A percentile compares a stretch with the other conserved stretches of the same genome.
These are phyloP conservation scores for Sanghuangporus baumii DNA, from an alignment of 1,284 basidiomycete genomes.

Conservation along the genomic window DNA sequence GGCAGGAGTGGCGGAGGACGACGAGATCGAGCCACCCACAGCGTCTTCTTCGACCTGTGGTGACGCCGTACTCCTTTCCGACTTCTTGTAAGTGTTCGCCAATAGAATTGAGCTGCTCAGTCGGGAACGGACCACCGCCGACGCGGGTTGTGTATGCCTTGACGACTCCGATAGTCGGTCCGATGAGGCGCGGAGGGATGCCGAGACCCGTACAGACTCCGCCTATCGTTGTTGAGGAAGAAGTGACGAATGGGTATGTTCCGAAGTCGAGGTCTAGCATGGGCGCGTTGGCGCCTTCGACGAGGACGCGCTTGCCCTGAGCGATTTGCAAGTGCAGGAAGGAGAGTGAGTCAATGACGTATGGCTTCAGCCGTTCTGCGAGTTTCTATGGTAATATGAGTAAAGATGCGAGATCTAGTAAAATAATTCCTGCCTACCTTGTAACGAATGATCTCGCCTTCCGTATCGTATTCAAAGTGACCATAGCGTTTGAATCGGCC, in stretches of 20 bases:
- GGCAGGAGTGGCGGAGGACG: conserved; percentile 86
- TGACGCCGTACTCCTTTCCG: conserved; percentile 87
- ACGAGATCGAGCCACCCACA: conserved; percentile 98
- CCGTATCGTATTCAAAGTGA: conserved; percentile 97
- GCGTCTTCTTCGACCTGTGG: conserved; percentile 87
- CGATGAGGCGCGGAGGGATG: conserved; percentile 85
- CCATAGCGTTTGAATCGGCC: conserved; percentile 98
- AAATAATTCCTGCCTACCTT: conserved; percentile 40
- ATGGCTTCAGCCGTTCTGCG: conserved; percentile 82
- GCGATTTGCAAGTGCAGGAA: conserved; percentile 82
- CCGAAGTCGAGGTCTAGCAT: conserved; percentile 99
- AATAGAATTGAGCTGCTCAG: conserved; percentile 85
- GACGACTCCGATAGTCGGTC: conserved; percentile 85
- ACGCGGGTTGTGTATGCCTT: conserved; percentile 99
- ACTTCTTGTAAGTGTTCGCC: conserved; percentile 92
- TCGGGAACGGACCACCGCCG: conserved; percentile 96
- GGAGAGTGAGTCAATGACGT: conserved; percentile 83
- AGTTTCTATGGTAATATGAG: conserved; percentile 49
- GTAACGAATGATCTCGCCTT: conserved; percentile 92
- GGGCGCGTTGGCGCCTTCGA: conserved; percentile 96
- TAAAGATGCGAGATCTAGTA: neutral
- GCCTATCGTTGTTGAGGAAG: conserved; percentile 88
- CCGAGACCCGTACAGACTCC: conserved; percentile 96
- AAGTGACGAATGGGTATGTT: conserved; percentile 97
- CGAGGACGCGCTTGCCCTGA: conserved; percentile 76